A percentile compares a stretch with the other conserved stretches of the same genome.
phyloP scores from a whole-genome alignment of 768 basidiomycete species.

The Boletellus sp. region DNA sequence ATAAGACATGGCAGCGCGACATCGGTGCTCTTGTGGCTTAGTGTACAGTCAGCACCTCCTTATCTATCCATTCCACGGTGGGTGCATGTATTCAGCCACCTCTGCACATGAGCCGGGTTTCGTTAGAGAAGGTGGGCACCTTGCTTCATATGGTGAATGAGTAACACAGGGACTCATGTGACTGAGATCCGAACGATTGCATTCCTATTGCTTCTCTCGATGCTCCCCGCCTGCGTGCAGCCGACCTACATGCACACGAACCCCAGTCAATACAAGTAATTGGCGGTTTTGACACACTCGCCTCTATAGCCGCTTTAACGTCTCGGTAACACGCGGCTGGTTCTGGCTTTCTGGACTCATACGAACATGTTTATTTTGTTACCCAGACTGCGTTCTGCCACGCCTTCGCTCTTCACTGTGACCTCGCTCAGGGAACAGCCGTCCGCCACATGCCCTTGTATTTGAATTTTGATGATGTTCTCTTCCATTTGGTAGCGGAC shows the following conservation, averaged over 20 bases:
- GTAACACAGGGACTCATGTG: background rate
- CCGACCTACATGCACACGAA: background rate
- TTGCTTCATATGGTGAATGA: conserved; percentile 6
- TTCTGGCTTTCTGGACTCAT: background rate
- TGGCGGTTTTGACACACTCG: background rate
- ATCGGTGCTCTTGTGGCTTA: background rate
- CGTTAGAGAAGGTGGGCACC: background rate
- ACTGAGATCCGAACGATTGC: conserved; percentile 13
- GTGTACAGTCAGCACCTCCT: background rate
- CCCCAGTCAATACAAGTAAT: conserved; percentile 1
- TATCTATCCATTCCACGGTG: conserved; percentile 2
- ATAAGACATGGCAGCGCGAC: conserved; percentile 4
- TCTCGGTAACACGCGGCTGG: background rate
- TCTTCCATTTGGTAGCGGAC: conserved; percentile 1
- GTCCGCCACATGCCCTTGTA: conserved; percentile 1
- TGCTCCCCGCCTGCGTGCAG: background rate
- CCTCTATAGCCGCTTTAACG: conserved; percentile 2
- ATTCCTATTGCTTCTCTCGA: conserved; percentile 1
- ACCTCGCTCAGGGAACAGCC: background rate
- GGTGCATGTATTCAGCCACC: background rate
- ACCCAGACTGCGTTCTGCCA: background rate
- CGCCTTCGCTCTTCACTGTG: background rate
- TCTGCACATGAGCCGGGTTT: background rate
- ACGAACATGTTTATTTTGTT: background rate
- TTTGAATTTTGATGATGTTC: conserved; percentile 6